phyloP scores from a whole-genome alignment of 805 yeast genomes.

The Starmerella geochares region DNA sequence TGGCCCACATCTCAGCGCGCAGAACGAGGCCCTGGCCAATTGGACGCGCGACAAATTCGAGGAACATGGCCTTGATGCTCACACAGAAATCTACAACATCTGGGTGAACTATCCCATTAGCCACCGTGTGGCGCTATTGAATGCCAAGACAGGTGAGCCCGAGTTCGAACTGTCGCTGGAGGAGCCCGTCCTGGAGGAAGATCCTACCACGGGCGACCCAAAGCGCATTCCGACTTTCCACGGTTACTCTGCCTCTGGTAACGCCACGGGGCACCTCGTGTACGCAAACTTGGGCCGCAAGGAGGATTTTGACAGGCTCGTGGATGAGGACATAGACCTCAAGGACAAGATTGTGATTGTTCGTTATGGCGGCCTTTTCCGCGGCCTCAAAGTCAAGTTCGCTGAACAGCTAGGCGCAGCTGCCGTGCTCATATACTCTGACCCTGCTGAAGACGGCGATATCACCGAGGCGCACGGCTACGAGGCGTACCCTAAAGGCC shows the following conservation, averaged over 20 bases:
- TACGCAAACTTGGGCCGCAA: slow-evolving; percentile 61
- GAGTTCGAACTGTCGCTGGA: slow-evolving; percentile 44
- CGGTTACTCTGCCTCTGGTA: slow-evolving; percentile 67
- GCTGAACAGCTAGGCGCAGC: slow-evolving; percentile 63
- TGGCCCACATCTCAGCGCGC: slow-evolving; percentile 34
- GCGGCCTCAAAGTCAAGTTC: slow-evolving; percentile 67
- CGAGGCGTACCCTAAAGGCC: slow-evolving; percentile 61
- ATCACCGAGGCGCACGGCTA: slow-evolving; percentile 48
- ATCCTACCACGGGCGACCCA: slow-evolving; percentile 39
- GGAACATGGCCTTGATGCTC: slow-evolving; percentile 49
- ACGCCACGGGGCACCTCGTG: slow-evolving; percentile 54
- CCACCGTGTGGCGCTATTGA: slow-evolving; percentile 41
- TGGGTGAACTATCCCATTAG: slow-evolving; percentile 54
- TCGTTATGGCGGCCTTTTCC: slow-evolving; percentile 55
- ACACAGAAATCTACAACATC: slow-evolving; percentile 50
- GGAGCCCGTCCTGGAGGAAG: slow-evolving; percentile 46
- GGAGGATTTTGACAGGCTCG: slow-evolving; percentile 47
- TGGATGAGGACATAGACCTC: slow-evolving; percentile 40
- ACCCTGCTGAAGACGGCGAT: slow-evolving; percentile 49
- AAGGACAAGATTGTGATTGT: slow-evolving; percentile 53
- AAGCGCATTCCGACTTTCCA: slow-evolving; percentile 60
- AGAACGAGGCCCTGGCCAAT: slow-evolving; percentile 34
- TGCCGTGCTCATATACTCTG: slow-evolving; percentile 59
- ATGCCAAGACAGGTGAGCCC: slow-evolving; percentile 26
- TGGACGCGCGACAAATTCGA: slow-evolving; percentile 51